phyloP scores from a whole-genome alignment of 1,284 basidiomycete species.

The Cutaneotrichosporon curvatum region DNA sequence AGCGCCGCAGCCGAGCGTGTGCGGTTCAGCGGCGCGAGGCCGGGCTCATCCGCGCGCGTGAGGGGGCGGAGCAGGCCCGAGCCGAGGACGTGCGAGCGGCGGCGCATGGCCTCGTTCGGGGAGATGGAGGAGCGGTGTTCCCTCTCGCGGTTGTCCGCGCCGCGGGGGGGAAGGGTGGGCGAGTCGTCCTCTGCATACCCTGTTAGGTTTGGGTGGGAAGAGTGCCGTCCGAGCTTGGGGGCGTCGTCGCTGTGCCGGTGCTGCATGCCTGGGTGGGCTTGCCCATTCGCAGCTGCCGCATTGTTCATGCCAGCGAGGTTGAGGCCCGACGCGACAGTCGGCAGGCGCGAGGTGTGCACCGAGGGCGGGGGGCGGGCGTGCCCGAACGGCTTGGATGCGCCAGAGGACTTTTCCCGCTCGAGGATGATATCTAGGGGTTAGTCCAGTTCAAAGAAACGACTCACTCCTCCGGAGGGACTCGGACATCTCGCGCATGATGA shows the following conservation, averaged over 20 bases:
- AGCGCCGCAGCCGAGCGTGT: constrained; percentile 24
- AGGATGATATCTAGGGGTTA: constrained; percentile 34
- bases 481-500: constrained; percentile 44
- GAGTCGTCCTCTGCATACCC: constrained; percentile 3
- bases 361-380: constrained; percentile 26
- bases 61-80: constrained; percentile 34
- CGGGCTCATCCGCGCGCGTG: constrained; percentile 24
- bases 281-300: too few species aligned
- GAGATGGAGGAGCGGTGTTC: constrained; percentile 3
- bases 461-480: constrained; percentile 39
- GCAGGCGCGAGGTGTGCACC: constrained; percentile 22
- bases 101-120: constrained; percentile 14
- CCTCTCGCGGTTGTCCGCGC: neutral
- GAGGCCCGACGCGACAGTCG: constrained; percentile 23
- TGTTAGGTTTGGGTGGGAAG: constrained; percentile 22
- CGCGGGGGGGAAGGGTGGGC: neutral
- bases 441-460: constrained; percentile 12
- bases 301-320: constrained; percentile 25
- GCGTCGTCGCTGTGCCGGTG: constrained; percentile 6
- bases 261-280: neutral
- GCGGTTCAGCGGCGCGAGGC: neutral
- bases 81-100: constrained; percentile 26
- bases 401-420: constrained; percentile 41
- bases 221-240: constrained; percentile 16
- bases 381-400: constrained; percentile 8